A percentile compares a stretch with the other conserved stretches of the same genome.
phyloP scores from a whole-genome alignment of 129 eudicot species.

The Solidago caesia region DNA sequence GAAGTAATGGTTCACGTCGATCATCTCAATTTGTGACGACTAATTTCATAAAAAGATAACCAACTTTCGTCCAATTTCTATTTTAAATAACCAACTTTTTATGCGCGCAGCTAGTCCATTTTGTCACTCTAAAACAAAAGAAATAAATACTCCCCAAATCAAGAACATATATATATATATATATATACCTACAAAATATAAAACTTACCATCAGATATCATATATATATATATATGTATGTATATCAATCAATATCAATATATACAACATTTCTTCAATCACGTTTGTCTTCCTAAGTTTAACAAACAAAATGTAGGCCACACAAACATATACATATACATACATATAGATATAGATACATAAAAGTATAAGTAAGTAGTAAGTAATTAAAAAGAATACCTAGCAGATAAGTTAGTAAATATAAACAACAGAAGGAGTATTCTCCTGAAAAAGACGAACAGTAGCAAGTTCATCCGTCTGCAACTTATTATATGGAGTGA shows the following conservation, averaged over 20 bases:
- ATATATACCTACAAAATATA: too few relatives aligned
- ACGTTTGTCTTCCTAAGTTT: too few relatives aligned
- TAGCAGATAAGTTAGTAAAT: conserved; percentile 80
- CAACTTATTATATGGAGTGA: conserved; percentile 62
- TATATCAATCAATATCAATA: too few relatives aligned
- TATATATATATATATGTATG: too few relatives aligned
- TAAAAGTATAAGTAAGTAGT: background rate
- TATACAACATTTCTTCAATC: too few relatives aligned
- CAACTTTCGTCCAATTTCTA: background rate
- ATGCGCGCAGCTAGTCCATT: too few relatives aligned
- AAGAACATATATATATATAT: too few relatives aligned
- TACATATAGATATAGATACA: background rate
- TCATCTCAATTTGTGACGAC: background rate
- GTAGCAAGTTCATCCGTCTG: conserved; percentile 95
- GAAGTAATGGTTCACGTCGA: conserved; percentile 33
- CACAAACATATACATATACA: background rate
- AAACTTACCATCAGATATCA: too few relatives aligned
- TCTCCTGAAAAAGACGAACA: conserved; percentile 86
- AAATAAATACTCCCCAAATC: too few relatives aligned
- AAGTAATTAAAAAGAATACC: conserved; percentile 32
- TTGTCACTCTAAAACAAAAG: background rate
- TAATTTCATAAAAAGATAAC: background rate
- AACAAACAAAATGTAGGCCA: too few relatives aligned
- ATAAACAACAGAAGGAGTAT: conserved; percentile 97
- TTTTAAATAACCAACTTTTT: background rate